phyloP scores from a whole-genome alignment of 805 yeast species.

The Wickerhamiella occidentalis region DNA sequence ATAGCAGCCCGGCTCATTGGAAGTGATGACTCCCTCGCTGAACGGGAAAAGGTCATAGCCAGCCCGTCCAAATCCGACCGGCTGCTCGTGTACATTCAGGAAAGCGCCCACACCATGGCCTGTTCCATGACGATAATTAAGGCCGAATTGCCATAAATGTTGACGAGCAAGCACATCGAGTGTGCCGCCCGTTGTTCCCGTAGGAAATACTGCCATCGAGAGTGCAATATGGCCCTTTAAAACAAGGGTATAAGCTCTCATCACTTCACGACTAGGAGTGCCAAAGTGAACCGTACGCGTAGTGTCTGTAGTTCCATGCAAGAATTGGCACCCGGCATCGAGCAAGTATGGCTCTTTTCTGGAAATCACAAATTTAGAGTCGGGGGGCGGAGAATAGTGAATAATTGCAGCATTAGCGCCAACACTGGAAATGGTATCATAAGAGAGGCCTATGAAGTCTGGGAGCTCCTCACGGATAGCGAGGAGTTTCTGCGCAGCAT shows the following conservation, averaged over 20 bases:
- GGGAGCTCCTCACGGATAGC: slow-evolving; percentile 31
- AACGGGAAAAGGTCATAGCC: slow-evolving; percentile 41
- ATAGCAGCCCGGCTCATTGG: slow-evolving; percentile 93
- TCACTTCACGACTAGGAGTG: slow-evolving; percentile 47
- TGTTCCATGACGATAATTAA: slow-evolving; percentile 87
- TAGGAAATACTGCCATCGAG: slow-evolving; percentile 71
- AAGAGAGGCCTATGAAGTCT: slow-evolving; percentile 45
- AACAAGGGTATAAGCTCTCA: slow-evolving; percentile 65
- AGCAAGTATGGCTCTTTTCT: slow-evolving; percentile 58
- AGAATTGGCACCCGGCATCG: slow-evolving; percentile 85
- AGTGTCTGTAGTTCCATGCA: slow-evolving; percentile 93
- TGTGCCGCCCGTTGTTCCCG: slow-evolving; percentile 58
- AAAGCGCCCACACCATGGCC: slow-evolving; percentile 94
- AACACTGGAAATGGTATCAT: slow-evolving; percentile 61
- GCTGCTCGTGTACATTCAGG: slow-evolving; percentile 92
- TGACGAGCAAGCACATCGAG: slow-evolving; percentile 78
- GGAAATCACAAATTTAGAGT: slow-evolving; percentile 47
- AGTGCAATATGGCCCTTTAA: slow-evolving; percentile 84
- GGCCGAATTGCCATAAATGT: slow-evolving; percentile 67
- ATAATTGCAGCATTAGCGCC: slow-evolving; percentile 70
- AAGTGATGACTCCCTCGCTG: slow-evolving; percentile 57
- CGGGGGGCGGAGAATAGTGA: slow-evolving; percentile 55
- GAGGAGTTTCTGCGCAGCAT: slow-evolving; percentile 43
- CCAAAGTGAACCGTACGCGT: slow-evolving; percentile 74
- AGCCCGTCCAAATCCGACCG: slow-evolving; percentile 53